Evolutionary conservation across 2,329 filamentous ascomycete species (phyloP), one percentile per base, ranked within the genome.

Genomic region (Periconia digitata): DNA sequence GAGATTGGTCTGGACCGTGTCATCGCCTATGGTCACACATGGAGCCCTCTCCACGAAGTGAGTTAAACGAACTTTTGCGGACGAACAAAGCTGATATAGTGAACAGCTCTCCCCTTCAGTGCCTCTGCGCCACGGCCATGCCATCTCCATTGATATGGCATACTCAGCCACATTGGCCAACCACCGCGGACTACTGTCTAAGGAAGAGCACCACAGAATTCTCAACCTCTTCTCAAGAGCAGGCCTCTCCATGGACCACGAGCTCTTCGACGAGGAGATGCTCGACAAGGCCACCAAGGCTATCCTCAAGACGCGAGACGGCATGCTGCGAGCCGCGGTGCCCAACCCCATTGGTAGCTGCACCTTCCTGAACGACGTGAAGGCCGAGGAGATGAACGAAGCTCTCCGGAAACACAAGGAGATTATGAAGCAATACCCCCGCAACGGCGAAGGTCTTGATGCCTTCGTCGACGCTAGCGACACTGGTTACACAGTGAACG

Each of bases 121-220:
- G 0, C 85, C 85, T 1, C 79, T 89, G 37, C 82, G 85, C 36
- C 86, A 89, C 64, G 86, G 86, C 3, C 86, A 89, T 62, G 86
- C 86, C 55, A 89, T 89, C 57, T 86, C 83, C 2, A 86, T 89
- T 52, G 86, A 89, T 65, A 89, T 89, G 86, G 86, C 85, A 0
- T 89, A 85, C 71, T 86, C 85, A 0, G 85, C 85, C 0, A 89
- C 86, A 0, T 76, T 89, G 3, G 84, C 85, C 16, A 80, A 85
- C 62, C 69, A 76, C 50, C 80, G 83, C n/a, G 82, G 83, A 3
- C 73, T 87, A 0, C 75, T 89, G 8, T 78, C 75, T 18, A 73
- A 82, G 38, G 75, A 74, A 1, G 85, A 89, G 55, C 84, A 88
- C 63, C 75, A 71, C 21, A 78, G 85, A 16, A 70, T 89, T 1